Evolutionary conservation across 148 eudicot genomes (phyloP), one percentile per base, ranked within the genome.

Genomic region (Amaranthus hypochondriacus): DNA sequence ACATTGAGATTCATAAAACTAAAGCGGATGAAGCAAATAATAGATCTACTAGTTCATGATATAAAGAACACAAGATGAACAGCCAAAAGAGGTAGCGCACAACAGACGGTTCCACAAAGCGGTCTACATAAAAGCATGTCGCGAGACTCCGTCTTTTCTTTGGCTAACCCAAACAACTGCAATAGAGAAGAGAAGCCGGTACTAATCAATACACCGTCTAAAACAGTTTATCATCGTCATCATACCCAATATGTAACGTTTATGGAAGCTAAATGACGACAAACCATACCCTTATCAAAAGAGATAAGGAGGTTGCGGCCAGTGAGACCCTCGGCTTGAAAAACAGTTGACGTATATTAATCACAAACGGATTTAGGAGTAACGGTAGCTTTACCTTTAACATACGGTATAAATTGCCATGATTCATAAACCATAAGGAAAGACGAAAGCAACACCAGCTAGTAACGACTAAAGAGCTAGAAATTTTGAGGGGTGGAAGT

Each of bases 21-120:
- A 60, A 4, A 28, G 39, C 39, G 9, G 8, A 53, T 61, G 58
- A 59, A 78, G n/a, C 60, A 28, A 11, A 11, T 39, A 7, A 77
- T 60, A 73, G 43, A 66, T 56, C 58, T 72, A 77, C 76, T 43
- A 48, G 66, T 64, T 64, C 64, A 66, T 18, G 47, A 73, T 63
- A 48, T 14, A 43, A n/a, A 72, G 66, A 49, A 70, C 53, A 77
- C 75, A 77, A 65, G 52, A 67, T 66, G 42, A 44, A 78, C 80
- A 66, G 48, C 72, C 4, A 28, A 43, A 15, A 78, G 68, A 73
- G 72, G 62, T 52, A 53, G 69, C 48, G 48, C 52, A n/a, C 63
- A 56, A 67, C 52, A 62, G 56, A 67, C 5, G 50, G 73, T 72
- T 78, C 77, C 81, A 57, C 62, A 39, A 72, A n/a, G 42, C 43